Conservation (phyloP, 75 land plant genomes). For the Picea sitchensis region DNA sequence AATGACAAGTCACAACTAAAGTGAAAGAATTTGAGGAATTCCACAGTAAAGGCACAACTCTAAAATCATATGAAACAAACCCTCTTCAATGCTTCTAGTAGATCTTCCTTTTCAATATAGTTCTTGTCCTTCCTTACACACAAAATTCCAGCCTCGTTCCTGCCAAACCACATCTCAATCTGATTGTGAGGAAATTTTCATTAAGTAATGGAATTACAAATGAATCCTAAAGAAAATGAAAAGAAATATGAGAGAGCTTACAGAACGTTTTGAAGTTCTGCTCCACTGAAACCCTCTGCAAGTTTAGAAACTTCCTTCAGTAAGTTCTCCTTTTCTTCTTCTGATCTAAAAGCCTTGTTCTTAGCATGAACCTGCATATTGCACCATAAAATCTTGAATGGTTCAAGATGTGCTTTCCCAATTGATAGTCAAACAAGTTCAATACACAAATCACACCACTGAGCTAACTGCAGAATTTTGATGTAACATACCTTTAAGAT, state of each 20-base stretch:
- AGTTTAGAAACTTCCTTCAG: slow-evolving; percentile 75
- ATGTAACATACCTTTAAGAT: slow-evolving; percentile 62
- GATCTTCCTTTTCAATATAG: slow-evolving; percentile 76
- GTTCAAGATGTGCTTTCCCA: neutral
- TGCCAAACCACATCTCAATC: slow-evolving; percentile 21
- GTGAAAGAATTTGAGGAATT: neutral
- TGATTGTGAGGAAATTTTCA: neutral
- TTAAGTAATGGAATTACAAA: neutral
- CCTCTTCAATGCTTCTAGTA: slow-evolving; percentile 78
- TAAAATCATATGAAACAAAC: slow-evolving; percentile 29
- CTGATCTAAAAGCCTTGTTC: slow-evolving; percentile 85
- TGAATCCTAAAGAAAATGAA: neutral
- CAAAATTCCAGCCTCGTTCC: slow-evolving; percentile 98
- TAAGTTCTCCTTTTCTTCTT: slow-evolving; percentile 68
- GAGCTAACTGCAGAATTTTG: neutral
- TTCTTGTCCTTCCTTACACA: slow-evolving; percentile 80
- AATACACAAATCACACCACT: neutral
- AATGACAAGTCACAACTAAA: neutral
- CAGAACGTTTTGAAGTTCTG: slow-evolving; percentile 95
- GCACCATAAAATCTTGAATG: neutral
- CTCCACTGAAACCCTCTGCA: slow-evolving; percentile 84
- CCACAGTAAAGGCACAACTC: neutral
- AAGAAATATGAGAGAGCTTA: slow-evolving; percentile 16
- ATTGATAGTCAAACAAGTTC: neutral
- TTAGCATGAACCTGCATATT: slow-evolving; percentile 81